phyloP scores from a whole-genome alignment of 2,329 filamentous ascomycete species.

The Botrytis deweyae region DNA sequence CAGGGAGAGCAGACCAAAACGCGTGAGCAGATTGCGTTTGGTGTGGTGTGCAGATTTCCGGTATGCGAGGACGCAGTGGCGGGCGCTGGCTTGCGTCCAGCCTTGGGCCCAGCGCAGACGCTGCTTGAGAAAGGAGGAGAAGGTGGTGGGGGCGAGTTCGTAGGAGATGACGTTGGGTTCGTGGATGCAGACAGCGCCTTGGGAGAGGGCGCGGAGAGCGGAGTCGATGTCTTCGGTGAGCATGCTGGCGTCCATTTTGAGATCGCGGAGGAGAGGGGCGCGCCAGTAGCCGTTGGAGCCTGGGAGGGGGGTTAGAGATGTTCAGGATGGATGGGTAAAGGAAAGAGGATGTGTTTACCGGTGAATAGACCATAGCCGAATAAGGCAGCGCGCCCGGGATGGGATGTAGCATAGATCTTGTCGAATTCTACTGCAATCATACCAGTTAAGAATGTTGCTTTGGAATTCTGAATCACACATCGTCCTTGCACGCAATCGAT shows the following conservation, averaged over 20 bases:
- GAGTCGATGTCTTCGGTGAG: constrained; percentile 52
- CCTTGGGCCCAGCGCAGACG: constrained; percentile 51
- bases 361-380: constrained; percentile 51
- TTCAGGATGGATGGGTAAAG: neutral
- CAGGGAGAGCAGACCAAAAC: constrained; percentile 47
- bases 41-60: constrained; percentile 41
- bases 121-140: constrained; percentile 49
- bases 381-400: constrained; percentile 48
- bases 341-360: constrained; percentile 24
- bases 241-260: constrained; percentile 52
- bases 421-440: constrained; percentile 53
- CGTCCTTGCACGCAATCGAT: constrained; percentile 51
- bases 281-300: constrained; percentile 51
- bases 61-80: constrained; percentile 46
- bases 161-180: constrained; percentile 51
- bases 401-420: constrained; percentile 52
- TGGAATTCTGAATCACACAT: constrained; percentile 50
- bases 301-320: neutral
- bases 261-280: constrained; percentile 44
- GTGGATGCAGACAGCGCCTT: constrained; percentile 46
- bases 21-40: constrained; percentile 40
- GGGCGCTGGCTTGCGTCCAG: constrained; percentile 49
- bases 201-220: constrained; percentile 43
- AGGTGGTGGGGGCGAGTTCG: constrained; percentile 48
- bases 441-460: constrained; percentile 45